A percentile compares a stretch with the other conserved stretches of the same genome.
Evolutionary conservation across 495 filamentous ascomycete genomes (phyloP).

Genomic region (Podospora sp.): DNA sequence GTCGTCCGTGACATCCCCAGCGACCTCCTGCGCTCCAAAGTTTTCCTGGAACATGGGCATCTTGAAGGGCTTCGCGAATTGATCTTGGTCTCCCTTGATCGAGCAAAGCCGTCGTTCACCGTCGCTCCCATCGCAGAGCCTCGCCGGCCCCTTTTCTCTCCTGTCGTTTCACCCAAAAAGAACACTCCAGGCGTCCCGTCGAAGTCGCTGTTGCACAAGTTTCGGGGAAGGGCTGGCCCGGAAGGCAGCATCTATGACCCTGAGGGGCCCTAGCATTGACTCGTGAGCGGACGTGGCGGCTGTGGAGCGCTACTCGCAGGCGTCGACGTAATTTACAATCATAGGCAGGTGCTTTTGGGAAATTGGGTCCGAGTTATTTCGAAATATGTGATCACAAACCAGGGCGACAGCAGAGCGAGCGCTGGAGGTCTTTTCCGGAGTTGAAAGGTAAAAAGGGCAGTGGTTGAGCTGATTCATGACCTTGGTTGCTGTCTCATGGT

Average conservation of each 20-base stretch:
- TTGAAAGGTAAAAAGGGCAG: slow-evolving; percentile 3
- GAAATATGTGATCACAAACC: not conserved
- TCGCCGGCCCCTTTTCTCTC: not conserved
- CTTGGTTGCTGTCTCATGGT: slow-evolving; percentile 24
- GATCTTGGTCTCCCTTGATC: not conserved
- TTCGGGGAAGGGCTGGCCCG: slow-evolving; percentile 1
- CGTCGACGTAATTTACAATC: slow-evolving; percentile 8
- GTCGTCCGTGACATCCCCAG: not conserved
- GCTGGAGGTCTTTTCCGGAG: not conserved
- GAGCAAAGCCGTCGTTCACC: slow-evolving; percentile 9
- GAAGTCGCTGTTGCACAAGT: not conserved
- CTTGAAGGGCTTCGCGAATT: slow-evolving; percentile 21
- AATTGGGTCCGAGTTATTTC: not conserved
- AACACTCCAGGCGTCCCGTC: not conserved
- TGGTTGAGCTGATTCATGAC: slow-evolving; percentile 13
- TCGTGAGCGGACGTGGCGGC: slow-evolving; percentile 1
- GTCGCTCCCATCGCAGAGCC: slow-evolving; percentile 15
- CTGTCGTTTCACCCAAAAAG: not conserved
- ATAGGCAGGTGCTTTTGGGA: not conserved
- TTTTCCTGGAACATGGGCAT: slow-evolving; percentile 66
- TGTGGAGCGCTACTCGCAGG: not conserved
- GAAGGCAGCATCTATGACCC: slow-evolving; percentile 2
- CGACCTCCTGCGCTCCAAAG: slow-evolving; percentile 32
- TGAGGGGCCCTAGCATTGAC: not conserved
- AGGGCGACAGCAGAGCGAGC: not conserved